These are phyloP conservation scores for Pseudotsuga menziesii DNA, from an alignment of 75 land plant species.

Conservation along the genomic window DNA sequence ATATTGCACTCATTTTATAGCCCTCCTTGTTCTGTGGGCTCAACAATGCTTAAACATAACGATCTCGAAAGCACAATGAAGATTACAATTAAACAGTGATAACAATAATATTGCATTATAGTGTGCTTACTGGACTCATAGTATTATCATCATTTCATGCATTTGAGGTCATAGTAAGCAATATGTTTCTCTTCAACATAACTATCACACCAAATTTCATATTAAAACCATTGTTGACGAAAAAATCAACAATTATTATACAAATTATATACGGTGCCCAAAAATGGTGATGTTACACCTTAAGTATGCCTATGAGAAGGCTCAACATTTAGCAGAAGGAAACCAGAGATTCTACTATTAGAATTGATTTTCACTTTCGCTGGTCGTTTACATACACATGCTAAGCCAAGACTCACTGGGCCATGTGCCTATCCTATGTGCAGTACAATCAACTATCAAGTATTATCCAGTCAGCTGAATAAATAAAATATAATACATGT, in stretches of 20 bases:
- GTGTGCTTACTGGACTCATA: too few relatives aligned
- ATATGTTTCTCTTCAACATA: background rate
- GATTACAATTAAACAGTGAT: background rate
- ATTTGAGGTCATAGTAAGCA: background rate
- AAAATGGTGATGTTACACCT: conserved; percentile 1
- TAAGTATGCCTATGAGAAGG: background rate
- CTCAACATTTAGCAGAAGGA: background rate
- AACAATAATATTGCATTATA: too few relatives aligned
- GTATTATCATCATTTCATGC: background rate
- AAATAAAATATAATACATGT: background rate
- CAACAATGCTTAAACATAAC: background rate
- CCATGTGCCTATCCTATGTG: background rate
- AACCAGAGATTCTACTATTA: background rate
- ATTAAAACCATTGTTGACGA: background rate
- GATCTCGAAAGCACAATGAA: background rate
- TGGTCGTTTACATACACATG: background rate
- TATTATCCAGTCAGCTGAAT: background rate
- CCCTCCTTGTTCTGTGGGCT: background rate
- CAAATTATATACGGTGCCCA: background rate
- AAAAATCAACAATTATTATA: background rate
- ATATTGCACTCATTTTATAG: background rate
- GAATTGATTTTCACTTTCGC: background rate
- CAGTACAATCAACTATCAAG: background rate
- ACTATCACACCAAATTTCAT: background rate
- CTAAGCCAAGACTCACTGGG: background rate